These are phyloP conservation scores for Penicillium verhagenii DNA, from an alignment of 495 filamentous ascomycete species.

Conservation along the genomic window DNA sequence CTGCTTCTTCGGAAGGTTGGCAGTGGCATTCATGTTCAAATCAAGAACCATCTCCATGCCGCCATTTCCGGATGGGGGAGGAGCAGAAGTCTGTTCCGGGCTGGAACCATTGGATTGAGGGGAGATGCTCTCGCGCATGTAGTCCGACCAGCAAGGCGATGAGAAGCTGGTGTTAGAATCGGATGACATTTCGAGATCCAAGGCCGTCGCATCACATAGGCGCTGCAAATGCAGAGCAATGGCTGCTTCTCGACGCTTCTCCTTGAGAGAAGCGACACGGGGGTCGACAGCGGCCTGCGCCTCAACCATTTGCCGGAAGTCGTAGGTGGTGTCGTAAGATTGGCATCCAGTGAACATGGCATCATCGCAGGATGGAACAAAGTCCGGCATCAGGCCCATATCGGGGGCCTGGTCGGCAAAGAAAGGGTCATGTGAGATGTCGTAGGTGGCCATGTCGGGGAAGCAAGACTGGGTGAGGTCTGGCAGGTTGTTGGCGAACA, in stretches of 20 bases:
- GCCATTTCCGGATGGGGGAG: slow-evolving; percentile 22
- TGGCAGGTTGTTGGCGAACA: slow-evolving; percentile 21
- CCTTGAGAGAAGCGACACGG: slow-evolving; percentile 36
- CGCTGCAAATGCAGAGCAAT: slow-evolving; percentile 45
- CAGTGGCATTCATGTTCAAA: slow-evolving; percentile 47
- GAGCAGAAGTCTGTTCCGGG: slow-evolving; percentile 19
- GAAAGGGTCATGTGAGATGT: slow-evolving; percentile 20
- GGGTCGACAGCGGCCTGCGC: slow-evolving; percentile 39
- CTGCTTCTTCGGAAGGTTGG: slow-evolving; percentile 46
- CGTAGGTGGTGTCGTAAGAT: slow-evolving; percentile 18
- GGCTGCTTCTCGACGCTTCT: slow-evolving; percentile 45
- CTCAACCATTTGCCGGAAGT: slow-evolving; percentile 41
- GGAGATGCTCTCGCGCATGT: slow-evolving; percentile 28
- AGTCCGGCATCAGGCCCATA: slow-evolving; percentile 24
- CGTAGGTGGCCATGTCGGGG: slow-evolving; percentile 30
- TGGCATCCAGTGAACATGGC: slow-evolving; percentile 24
- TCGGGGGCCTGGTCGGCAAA: slow-evolving; percentile 20
- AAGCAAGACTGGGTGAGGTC: slow-evolving; percentile 25
- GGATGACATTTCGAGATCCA: slow-evolving; percentile 30
- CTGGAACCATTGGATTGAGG: slow-evolving; percentile 19
- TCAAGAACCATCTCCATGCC: slow-evolving; percentile 45
- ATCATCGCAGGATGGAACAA: slow-evolving; percentile 27
- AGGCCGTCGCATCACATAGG: slow-evolving; percentile 31
- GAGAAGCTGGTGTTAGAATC: slow-evolving; percentile 39
- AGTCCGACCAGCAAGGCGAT: slow-evolving; percentile 39